phyloP scores from a whole-genome alignment of 2,329 filamentous ascomycete species.

The Lomentospora prolificans region DNA sequence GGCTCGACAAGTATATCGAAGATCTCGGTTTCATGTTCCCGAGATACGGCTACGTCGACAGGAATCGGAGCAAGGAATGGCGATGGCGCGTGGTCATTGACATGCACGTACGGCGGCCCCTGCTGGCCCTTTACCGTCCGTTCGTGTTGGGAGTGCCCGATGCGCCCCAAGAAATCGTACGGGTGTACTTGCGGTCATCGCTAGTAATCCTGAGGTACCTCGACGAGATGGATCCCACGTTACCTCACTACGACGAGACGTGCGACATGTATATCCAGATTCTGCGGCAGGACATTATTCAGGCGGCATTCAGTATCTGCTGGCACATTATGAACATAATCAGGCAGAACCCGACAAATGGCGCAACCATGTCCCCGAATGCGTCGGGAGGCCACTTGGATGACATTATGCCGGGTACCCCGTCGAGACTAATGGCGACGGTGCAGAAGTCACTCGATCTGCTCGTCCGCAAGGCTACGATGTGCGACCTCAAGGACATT shows the following conservation, averaged over 20 bases:
- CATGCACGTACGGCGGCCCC: constrained; percentile 42
- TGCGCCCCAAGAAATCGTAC: constrained; percentile 39
- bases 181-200: constrained; percentile 42
- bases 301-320: constrained; percentile 45
- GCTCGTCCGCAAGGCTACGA: constrained; percentile 34
- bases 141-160: constrained; percentile 42
- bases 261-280: constrained; percentile 43
- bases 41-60: constrained; percentile 30
- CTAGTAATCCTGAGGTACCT: constrained; percentile 46
- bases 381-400: neutral
- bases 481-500: constrained; percentile 41
- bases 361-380: neutral
- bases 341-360: constrained; percentile 7
- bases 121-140: constrained; percentile 44
- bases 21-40: constrained; percentile 45
- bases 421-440: constrained; percentile 27
- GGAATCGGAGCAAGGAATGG: constrained; percentile 40
- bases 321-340: constrained; percentile 34
- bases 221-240: constrained; percentile 40
- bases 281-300: constrained; percentile 43
- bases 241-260: constrained; percentile 35
- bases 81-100: constrained; percentile 40
- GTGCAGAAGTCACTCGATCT: constrained; percentile 38
- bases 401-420: constrained; percentile 29
- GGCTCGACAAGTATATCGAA: constrained; percentile 42